These are phyloP conservation scores for Lanmaoa rubissima DNA, from an alignment of 768 basidiomycete species.

Conservation along the genomic window DNA sequence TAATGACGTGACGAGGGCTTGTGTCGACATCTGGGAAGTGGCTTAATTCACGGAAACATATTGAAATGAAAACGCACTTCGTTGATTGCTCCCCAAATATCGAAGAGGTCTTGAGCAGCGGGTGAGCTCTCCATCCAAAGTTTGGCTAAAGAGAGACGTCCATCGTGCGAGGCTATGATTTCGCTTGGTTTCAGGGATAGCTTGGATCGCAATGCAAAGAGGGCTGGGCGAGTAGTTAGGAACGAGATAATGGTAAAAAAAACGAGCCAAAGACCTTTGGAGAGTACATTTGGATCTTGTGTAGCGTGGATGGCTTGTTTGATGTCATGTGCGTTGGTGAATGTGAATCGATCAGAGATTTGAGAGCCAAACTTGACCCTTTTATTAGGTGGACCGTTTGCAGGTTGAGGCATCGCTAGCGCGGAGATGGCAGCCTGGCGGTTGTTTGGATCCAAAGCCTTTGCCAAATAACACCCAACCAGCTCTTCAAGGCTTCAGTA, in stretches of 20 bases:
- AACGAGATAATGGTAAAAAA: not conserved
- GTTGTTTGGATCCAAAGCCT: slow-evolving; percentile 28
- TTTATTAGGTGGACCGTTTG: slow-evolving; percentile 19
- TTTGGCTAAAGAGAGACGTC: slow-evolving; percentile 55
- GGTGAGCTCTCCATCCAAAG: slow-evolving; percentile 60
- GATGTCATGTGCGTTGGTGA: slow-evolving; percentile 26
- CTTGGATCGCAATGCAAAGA: slow-evolving; percentile 55
- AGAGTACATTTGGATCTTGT: slow-evolving; percentile 13
- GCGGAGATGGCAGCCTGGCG: not conserved
- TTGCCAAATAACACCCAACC: slow-evolving; percentile 18
- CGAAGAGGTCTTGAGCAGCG: slow-evolving; percentile 59
- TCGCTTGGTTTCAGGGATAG: slow-evolving; percentile 53
- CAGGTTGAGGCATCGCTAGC: slow-evolving; percentile 16
- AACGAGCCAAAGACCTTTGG: slow-evolving; percentile 22
- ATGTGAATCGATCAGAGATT: slow-evolving; percentile 6
- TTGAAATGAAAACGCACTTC: slow-evolving; percentile 39
- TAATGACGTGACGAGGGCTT: slow-evolving; percentile 47
- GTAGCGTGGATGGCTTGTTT: slow-evolving; percentile 13
- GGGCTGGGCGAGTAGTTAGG: slow-evolving; percentile 24
- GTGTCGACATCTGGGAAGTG: slow-evolving; percentile 38
- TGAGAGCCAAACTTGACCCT: slow-evolving; percentile 20
- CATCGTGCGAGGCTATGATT: slow-evolving; percentile 52
- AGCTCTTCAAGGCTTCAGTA: not conserved
- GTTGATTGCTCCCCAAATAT: slow-evolving; percentile 54
- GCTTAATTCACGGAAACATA: not conserved